Evolutionary conservation across 2,329 filamentous ascomycete species (phyloP), one percentile per base, ranked within the genome.

Genomic region (Tolypocladium ovalisporum): DNA sequence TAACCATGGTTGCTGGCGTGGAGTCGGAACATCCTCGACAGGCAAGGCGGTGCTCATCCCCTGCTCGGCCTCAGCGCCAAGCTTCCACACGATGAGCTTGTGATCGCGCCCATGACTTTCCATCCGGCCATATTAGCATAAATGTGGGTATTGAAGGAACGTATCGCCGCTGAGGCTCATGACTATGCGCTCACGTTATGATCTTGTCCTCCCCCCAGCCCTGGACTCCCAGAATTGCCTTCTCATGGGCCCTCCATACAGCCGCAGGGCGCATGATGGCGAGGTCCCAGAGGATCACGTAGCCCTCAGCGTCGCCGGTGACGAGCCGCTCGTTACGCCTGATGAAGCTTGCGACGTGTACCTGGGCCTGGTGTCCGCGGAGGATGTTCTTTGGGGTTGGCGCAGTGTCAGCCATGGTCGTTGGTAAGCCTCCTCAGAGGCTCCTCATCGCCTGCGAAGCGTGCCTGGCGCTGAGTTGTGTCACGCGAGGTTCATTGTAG

Each of bases 231-330:
- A 97, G 77, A 34, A 97, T 85, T 24, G 89, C 82, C 37, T 82
- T 87, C 51, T 83, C 77, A 70, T 99, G 94, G 1, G 90, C 89
- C 65, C 83, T 86, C 94, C 94, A 99, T 4, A 94, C 89, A 1
- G 87, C 89, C 10, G 84, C 79, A 0, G 93, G 83, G 37, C 94
- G 82, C 77, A 95, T 92, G 55, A 86, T 89, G 32, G 86, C 81
- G 42, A 96, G 76, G 68, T 89, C 87, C 94, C 94, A 99, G 27
- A 91, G 75, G 8, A 96, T 81, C 37, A 96, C 78, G 79, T 88
- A 97, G 59, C 94, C 94, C 47, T 96, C 89, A 10, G 90, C 89
- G 72, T 99, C 94, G 39, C 89, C 93, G 0, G 90, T 94, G 15
- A 90, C 76, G 7, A 99, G 83, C 37, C 89, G 86, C 58, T 83